Base-by-base conservation (phyloP, 2,329 filamentous ascomycete species). In the Amphichorda felina region DNA sequence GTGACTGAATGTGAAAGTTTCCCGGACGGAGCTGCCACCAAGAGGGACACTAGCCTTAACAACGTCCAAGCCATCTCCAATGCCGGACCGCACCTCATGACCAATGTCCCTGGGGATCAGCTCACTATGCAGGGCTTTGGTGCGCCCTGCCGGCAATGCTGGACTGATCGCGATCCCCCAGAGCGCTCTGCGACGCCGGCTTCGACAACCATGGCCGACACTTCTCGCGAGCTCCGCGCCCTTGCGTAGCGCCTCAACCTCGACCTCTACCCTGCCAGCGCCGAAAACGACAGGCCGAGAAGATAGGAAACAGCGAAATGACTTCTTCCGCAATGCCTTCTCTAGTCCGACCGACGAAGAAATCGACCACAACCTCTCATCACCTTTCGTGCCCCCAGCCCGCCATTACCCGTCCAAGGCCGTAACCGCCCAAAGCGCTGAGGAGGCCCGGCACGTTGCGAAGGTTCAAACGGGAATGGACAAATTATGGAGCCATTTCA, bases 71-170 rank as follows among this genome's bases (percentile, higher is more conserved):
- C 21, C 6, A 24, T 10, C 21, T 24, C 21, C 21, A 24, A 24
- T 24, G 21, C 21, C 21, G 6, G 21, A 10, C 21, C 21, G 19
- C n/a, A 25, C 31, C 18, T 16, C 18, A 33, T 33, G 31, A 58
- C 50, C 47, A 57, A 66, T 67, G 63, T 62, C 55, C 53, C 53
- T 61, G 51, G 60, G 61, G 55, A 57, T 61, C 57, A 57, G 54
- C 44, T 53, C 55, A 49, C 41, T 54, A 52, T 61, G 59, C 60
- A 59, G 61, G 55, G 55, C 53, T 49, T 53, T 54, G 50, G 49
- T 50, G 44, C 56, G 49, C 44, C 50, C 45, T 45, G 48, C 46
- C 43, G 17, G 46, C 47, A 44, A 40, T 47, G 37, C 35, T 45
- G 24, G n/a, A 5, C 5, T 30, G 22, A 28, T 31, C 29, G 31